phyloP scores from a whole-genome alignment of 192 early-diverging fungal genomes.

The Linnemannia hyalina region DNA sequence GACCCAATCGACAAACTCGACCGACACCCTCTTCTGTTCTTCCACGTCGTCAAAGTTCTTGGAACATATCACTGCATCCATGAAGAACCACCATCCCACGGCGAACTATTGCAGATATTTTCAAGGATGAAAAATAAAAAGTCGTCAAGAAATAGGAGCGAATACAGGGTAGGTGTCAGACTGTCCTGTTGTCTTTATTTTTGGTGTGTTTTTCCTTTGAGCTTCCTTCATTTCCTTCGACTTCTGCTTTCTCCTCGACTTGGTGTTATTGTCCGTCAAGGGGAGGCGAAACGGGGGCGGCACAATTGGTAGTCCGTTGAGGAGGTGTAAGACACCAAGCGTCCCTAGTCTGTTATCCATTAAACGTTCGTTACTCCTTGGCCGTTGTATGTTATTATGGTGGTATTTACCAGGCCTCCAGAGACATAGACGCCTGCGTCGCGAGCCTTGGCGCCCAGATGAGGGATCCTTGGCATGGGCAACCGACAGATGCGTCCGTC shows the following conservation, averaged over 20 bases:
- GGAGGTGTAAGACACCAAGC: slow-evolving; percentile 2
- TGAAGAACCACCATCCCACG: slow-evolving; percentile 73
- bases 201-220: neutral
- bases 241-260: neutral
- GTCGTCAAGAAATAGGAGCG: neutral
- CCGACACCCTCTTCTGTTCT: slow-evolving; percentile 33
- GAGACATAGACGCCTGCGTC: slow-evolving; percentile 58
- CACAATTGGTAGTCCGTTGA: neutral
- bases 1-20: slow-evolving; percentile 73
- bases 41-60: slow-evolving; percentile 43
- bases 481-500: slow-evolving; percentile 51
- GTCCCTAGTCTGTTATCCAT: neutral
- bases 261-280: neutral
- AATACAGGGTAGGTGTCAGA: neutral
- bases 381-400: no score
- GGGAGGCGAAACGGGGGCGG: neutral
- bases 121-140: no score
- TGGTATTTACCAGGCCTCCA: slow-evolving; percentile 52
- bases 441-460: slow-evolving; percentile 53
- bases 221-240: neutral
- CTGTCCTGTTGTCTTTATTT: neutral
- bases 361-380: neutral
- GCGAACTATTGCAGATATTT: slow-evolving; percentile 58
- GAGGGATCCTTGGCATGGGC: slow-evolving; percentile 52
- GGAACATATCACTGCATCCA: slow-evolving; percentile 67